A percentile compares a stretch with the other conserved stretches of the same genome.
Conservation (phyloP, 306 rosid species). For the Dalbergia cochinchinensis region DNA sequence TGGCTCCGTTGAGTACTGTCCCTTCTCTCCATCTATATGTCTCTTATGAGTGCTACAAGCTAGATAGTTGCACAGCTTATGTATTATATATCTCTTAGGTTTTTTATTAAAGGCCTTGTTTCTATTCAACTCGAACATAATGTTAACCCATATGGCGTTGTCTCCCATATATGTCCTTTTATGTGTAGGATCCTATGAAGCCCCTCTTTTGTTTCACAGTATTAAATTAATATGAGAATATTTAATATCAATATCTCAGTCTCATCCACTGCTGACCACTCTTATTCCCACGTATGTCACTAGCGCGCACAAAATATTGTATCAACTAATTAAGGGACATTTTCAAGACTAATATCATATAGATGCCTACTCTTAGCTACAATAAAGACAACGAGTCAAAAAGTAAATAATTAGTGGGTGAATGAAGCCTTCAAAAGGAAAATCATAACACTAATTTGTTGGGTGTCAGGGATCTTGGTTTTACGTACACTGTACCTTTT, state of each 20-base stretch:
- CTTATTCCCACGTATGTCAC: slow-evolving; percentile 2
- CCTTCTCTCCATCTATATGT: background rate
- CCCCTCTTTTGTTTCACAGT: background rate
- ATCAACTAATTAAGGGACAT: background rate
- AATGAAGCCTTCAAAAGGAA: slow-evolving; percentile 13
- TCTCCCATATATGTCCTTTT: slow-evolving; percentile 15
- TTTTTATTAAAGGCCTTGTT: slow-evolving; percentile 31
- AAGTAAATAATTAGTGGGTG: slow-evolving; percentile 22
- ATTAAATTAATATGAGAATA: background rate
- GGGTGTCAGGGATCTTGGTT: background rate
- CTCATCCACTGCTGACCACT: slow-evolving; percentile 11
- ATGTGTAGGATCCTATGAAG: slow-evolving; percentile 13
- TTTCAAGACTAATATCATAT: background rate
- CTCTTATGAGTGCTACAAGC: background rate
- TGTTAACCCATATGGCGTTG: slow-evolving; percentile 51
- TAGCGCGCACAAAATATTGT: slow-evolving; percentile 1
- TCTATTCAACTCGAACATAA: slow-evolving; percentile 30
- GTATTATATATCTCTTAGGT: background rate
- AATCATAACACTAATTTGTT: background rate
- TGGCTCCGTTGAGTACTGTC: background rate
- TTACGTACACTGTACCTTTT: slow-evolving; percentile 30
- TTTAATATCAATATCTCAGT: slow-evolving; percentile 31
- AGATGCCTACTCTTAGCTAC: slow-evolving; percentile 26
- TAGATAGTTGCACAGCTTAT: background rate
- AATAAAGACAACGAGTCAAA: slow-evolving; percentile 36